Base-by-base conservation (phyloP, 139 green algal species). In the Desmodesmus armatus region DNA sequence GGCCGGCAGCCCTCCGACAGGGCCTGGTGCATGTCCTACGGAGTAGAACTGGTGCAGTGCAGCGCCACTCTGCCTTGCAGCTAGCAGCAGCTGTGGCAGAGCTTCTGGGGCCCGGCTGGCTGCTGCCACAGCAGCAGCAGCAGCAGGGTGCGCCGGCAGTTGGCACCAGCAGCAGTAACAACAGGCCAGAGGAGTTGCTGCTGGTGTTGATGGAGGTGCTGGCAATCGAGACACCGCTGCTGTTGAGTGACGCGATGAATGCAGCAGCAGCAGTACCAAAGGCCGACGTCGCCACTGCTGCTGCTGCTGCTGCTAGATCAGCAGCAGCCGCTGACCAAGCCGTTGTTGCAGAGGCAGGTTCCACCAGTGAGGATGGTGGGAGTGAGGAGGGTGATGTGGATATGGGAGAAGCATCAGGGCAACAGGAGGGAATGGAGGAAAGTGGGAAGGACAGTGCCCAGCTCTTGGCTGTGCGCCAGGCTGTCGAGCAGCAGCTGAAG, bases 21-120 rank as follows among this genome's bases (percentile, higher is more conserved):
- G 91, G 91, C 23, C 27, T 94, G 35, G 53, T 9, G 2, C 44
- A 78, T 33, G 39, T 94, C 53, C 87, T 94, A 44, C 39, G 66
- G 27, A 78, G 85, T 25, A 78, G 88, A 21, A 74, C 85, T 27
- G 83, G 71, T 40, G 75, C 75, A 0, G 85, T 89, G 21, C 91
- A 95, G 84, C 82, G 87, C 6, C 93, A 93, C 49, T 78, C 85
- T 4, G 93, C 90, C 2, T 84, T 96, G 55, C 90, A 89, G 53
- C 39, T 94, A 76, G 91, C 93, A 51, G 92, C 91, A 13, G 85
- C 88, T 0, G 19, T 85, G 0, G 35, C 82, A 11, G 87, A 89
- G 7, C 37, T 95, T 44, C 49, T 70, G 2, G 89, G 89, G 1
- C 66, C 87, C 0, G 35, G n/a, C 1, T 96, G 93, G 92, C 90